Base-by-base conservation (phyloP, 225 moss, liverwort and hornwort genomes). In the Sphagnum contortum region DNA sequence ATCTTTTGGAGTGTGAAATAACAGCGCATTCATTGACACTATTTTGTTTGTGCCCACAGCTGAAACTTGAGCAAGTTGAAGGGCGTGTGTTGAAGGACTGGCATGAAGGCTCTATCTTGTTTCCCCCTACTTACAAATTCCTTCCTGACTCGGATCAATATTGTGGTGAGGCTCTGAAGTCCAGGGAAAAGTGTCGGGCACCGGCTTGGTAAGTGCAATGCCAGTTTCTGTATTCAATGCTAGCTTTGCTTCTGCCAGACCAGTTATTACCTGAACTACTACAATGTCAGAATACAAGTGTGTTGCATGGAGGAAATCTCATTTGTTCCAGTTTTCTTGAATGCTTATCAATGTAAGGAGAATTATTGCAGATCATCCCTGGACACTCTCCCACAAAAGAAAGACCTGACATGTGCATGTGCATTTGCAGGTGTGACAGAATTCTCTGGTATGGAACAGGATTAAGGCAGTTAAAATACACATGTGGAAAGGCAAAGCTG, bases 51-150 rank as follows among this genome's bases (percentile, higher is more conserved):
- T 29, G 29, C 29, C 50, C 62, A 13, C 86, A 96, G 96, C 76
- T 96, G 70, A 89, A 85, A 67, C 11, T 88, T 45, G 96, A 96
- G 67, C 88, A 85, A 77, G 78, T 72, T 57, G 78, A 87, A 69
- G 90, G 92, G 57, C 88, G 79, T 48, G 90, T 92, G 57, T 96
- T 96, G 14, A 72, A 82, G 55, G 90, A 90, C 9, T 96, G 96
- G 92, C 80, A 83, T 72, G 96, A 96, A 59, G 87, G 93, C 45
- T 62, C 69, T 47, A 87, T 96, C 48, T 66, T 66, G 66, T 96
- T 96, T 74, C 79, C 88, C 69, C 96, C 96, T 44, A 96, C 92
- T 0, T 96, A 96, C 81, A 96, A 96, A 66, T 96, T 87, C 76
- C 55, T 73, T 47, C 66, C 75, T 60, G 88, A 96, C 69, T 90